Evolutionary conservation across 202 grass and related monocot genomes (phyloP), one percentile per base, ranked within the genome.

Genomic region (Thinopyrum obtusiflorum): DNA sequence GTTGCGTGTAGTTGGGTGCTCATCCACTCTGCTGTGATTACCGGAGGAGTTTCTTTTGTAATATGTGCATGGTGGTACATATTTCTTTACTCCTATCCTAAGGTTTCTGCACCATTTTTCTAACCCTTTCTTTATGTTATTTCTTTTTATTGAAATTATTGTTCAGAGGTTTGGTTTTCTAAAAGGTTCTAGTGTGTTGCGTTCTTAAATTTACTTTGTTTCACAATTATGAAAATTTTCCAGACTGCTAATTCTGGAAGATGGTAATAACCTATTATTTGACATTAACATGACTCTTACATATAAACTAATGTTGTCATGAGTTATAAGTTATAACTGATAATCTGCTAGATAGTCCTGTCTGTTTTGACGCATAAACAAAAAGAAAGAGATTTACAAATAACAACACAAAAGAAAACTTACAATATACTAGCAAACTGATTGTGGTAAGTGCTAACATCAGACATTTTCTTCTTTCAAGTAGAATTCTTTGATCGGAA

Each of bases 31-130:
- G 37, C 72, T 89, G 10, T 95, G 49, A 70, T 95, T 80, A 98
- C 86, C 4, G 57, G 78, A 75, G 93, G 64, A 35, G 76, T 90
- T 67, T 89, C 89, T 76, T 82, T 87, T 65, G 65, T 89, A 77
- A 95, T 95, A 95, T 91, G 88, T 83, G 88, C 91, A 88, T 98
- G 96, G 96, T 95, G 96, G 96, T 98, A 94, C 87, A 94, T 98
- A 68, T 95, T 98, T 76, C 85, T 98, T 7, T 92, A 95, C 78
- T 87, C 93, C 14, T 98, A 98, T 61, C 96, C 96, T 81, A 98
- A 98, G 96, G 96, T 95, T 82, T 87, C 77, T 36, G 20, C 20
- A 57, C 9, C 27, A 65, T 53, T 44, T 75, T 35, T 61, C 9
- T 31, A 80, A 27, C 28, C 17, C 14, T 57, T 47, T 13, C 9